Base-by-base conservation (phyloP, 2,329 filamentous ascomycete species). In the Penicillium freii region DNA sequence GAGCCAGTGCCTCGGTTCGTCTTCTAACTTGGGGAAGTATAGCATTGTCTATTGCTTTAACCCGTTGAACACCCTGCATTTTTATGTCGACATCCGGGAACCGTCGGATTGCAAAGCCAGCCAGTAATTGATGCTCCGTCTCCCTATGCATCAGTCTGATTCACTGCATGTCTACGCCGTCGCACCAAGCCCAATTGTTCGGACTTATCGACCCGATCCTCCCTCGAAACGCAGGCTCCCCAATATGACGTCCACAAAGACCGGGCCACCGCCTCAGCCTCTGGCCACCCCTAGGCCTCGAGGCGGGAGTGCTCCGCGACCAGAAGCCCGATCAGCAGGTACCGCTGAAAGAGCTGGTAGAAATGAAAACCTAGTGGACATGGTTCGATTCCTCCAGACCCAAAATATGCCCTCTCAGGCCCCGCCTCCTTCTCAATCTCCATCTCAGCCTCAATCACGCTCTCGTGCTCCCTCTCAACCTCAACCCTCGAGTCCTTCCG, bases 331-430 rank as follows among this genome's bases (percentile, higher is more conserved):
- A 55, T 69, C 69, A 21, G 69, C 71, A 17, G 71, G 70, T 13
- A 68, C 68, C 33, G 69, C 69, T n/a, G 66, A 69, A 53, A 62
- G 64, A 54, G 62, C 62, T 42, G 62, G 65, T 50, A 68, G 66
- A 39, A 72, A 66, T 53, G 72, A 75, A 42, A 69, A 67, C 51
- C 58, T 74, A 27, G 63, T 69, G 31, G 73, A 75, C 44, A 66
- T 75, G 13, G 67, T 75, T 42, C 70, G 66, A 40, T 74, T 75
- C 59, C 72, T 75, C 39, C 72, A 75, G 51, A 62, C 66, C 5
- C 68, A 69, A 47, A 66, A 67, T 50, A 54, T 54, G 19, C 57
- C 70, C 6, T 53, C 63, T 15, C 27, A 34, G 11, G 15, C 23
- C 43, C 53, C 36, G 47, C 54, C 53, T 47, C 51, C 50, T 52